A percentile compares a stretch with the other conserved stretches of the same genome.
Evolutionary conservation across 208 protist species (phyloP).

Genomic region (Crithidia fasciculata): DNA sequence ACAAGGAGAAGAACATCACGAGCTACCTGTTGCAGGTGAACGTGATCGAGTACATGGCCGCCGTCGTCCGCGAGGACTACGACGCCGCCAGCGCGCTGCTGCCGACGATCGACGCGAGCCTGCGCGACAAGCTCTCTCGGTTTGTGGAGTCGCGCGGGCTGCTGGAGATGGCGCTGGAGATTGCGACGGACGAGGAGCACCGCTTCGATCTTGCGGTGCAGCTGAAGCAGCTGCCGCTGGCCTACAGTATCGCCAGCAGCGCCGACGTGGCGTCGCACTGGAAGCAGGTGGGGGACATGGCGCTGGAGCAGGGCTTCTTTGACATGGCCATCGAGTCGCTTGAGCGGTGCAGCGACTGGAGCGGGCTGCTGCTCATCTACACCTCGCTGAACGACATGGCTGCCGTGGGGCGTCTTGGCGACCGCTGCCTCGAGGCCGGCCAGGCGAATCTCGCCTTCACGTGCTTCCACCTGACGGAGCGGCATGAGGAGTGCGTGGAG

Average conservation of each 20-base stretch:
- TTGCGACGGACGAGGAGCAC: slow-evolving; percentile 96
- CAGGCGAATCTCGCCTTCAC: slow-evolving; percentile 96
- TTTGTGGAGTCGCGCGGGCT: slow-evolving; percentile 95
- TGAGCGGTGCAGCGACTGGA: slow-evolving; percentile 64
- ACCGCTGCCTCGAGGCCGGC: slow-evolving; percentile 60
- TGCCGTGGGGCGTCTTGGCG: slow-evolving; percentile 77
- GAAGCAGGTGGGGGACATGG: slow-evolving; percentile 96
- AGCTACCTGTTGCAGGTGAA: slow-evolving; percentile 92
- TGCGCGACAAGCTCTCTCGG: slow-evolving; percentile 91
- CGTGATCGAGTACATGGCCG: slow-evolving; percentile 98
- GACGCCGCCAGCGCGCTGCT: slow-evolving; percentile 85
- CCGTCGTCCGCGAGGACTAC: slow-evolving; percentile 96
- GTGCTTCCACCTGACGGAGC: slow-evolving; percentile 82
- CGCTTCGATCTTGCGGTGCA: slow-evolving; percentile 95
- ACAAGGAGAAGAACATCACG: slow-evolving; percentile 93
- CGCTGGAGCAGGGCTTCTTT: slow-evolving; percentile 76
- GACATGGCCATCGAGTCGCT: slow-evolving; percentile 84
- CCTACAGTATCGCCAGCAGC: slow-evolving; percentile 76
- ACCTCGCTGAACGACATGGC: slow-evolving; percentile 67
- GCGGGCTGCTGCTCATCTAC: slow-evolving; percentile 83
- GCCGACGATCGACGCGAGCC: slow-evolving; percentile 76
- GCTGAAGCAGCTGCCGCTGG: slow-evolving; percentile 81
- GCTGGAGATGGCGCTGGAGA: slow-evolving; percentile 92
- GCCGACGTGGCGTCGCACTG: slow-evolving; percentile 83
- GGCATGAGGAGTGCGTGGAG: slow-evolving; percentile 86